These are phyloP conservation scores for Ceratocystiopsis brevicomis DNA, from an alignment of 2,329 filamentous ascomycete genomes.

Conservation along the genomic window DNA sequence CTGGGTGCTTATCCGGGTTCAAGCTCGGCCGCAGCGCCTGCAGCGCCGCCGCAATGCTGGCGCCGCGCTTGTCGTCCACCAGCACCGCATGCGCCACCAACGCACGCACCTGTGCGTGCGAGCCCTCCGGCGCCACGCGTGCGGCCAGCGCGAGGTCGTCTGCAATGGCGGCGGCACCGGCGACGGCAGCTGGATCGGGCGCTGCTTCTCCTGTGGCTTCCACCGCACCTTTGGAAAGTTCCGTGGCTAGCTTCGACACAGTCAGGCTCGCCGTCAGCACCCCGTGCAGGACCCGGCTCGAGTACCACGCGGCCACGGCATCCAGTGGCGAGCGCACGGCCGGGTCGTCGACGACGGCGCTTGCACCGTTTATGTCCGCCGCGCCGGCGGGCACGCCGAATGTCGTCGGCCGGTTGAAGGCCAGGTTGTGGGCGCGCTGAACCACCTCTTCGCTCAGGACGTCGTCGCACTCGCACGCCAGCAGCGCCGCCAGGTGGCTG, in stretches of 20 bases:
- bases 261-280: conserved; percentile 43
- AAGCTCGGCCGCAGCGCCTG: conserved; percentile 28
- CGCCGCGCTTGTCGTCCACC: conserved; percentile 31
- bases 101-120: conserved; percentile 45
- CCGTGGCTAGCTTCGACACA: conserved; percentile 16
- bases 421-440: conserved; percentile 74
- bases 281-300: conserved; percentile 51
- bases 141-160: conserved; percentile 49
- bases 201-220: conserved; percentile 13
- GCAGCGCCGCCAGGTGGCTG: conserved; percentile 53
- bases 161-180: conserved; percentile 9
- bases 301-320: conserved; percentile 82
- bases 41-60: conserved; percentile 36
- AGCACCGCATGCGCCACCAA: conserved; percentile 40
- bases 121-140: conserved; percentile 58
- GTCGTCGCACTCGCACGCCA: conserved; percentile 64
- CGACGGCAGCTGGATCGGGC: conserved; percentile 14
- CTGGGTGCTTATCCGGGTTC: conserved; percentile 16
- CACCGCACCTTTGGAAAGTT: too few species aligned
- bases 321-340: conserved; percentile 76
- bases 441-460: conserved; percentile 62
- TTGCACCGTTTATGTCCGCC: conserved; percentile 53
- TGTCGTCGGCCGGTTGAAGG: conserved; percentile 65
- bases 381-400: conserved; percentile 37
- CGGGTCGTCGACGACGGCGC: conserved; percentile 67